Evolutionary conservation across 169 alveolate species (phyloP).

Genomic region (Cryptosporidium viatorum): DNA sequence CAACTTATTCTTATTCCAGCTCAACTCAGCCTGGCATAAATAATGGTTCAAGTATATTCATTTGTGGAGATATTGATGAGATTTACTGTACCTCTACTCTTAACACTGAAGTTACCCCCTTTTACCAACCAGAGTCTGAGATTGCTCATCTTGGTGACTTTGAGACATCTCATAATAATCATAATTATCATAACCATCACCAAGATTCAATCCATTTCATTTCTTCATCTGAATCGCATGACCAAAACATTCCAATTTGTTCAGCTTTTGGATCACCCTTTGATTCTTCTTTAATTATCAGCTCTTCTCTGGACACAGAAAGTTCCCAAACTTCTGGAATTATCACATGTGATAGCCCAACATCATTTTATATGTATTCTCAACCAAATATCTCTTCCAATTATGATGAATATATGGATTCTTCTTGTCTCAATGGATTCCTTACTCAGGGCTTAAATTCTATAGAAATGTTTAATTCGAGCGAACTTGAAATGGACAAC

Average conservation of each 20-base stretch:
- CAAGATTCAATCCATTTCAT: constrained; percentile 12
- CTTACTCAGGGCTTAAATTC: constrained; percentile 42
- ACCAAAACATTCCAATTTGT: constrained; percentile 6
- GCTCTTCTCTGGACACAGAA: constrained; percentile 29
- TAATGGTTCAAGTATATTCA: not conserved
- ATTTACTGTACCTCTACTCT: not conserved
- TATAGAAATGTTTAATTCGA: constrained; percentile 30
- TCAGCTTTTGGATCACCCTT: constrained; percentile 12
- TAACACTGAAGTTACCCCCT: constrained; percentile 40
- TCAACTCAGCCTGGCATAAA: not conserved
- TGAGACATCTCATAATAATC: not conserved
- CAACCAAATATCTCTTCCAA: constrained; percentile 19
- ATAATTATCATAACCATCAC: not conserved
- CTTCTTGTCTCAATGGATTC: constrained; percentile 34
- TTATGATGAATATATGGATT: constrained; percentile 45
- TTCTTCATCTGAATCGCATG: constrained; percentile 5
- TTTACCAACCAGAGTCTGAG: constrained; percentile 47
- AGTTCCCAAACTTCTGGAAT: not conserved
- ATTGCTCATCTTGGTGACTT: constrained; percentile 18
- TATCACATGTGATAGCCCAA: constrained; percentile 6
- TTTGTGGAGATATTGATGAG: not conserved
- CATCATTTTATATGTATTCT: constrained; percentile 42
- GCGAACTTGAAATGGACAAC: constrained; percentile 47
- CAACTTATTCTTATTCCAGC: not conserved
- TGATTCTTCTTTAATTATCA: constrained; percentile 37